Evolutionary conservation across 225 moss, liverwort and hornwort genomes (phyloP).

Genomic region (Physcomitrellopsis africana): DNA sequence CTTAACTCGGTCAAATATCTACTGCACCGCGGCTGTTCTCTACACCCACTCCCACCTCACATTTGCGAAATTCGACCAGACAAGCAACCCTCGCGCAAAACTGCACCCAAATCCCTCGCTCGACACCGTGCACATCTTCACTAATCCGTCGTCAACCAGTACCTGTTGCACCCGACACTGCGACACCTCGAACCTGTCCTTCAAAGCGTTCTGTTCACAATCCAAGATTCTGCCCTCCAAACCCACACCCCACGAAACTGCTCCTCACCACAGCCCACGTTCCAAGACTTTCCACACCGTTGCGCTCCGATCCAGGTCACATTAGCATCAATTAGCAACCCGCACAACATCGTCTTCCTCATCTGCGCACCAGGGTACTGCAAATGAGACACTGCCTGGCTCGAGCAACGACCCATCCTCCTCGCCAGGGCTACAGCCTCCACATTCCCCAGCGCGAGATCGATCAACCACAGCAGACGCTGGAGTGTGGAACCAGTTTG

Average conservation of each 20-base stretch:
- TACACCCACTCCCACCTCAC: background rate
- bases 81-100: background rate
- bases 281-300: background rate
- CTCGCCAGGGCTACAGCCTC: too few species aligned
- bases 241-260: background rate
- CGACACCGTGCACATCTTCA: background rate
- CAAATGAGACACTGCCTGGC: too few species aligned
- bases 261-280: background rate
- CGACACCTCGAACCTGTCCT: background rate
- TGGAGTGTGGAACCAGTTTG: too few species aligned
- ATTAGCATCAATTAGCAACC: too few species aligned
- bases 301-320: slow-evolving; percentile 32
- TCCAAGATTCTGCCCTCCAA: background rate
- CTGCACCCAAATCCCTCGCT: background rate
- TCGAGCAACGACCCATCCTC: too few species aligned
- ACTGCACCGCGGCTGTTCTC: background rate
- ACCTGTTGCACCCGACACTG: background rate
- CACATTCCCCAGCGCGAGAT: too few species aligned
- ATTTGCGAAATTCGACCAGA: slow-evolving; percentile 8
- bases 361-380: too few species aligned
- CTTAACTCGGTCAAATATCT: background rate
- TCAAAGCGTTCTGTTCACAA: background rate
- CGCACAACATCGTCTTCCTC: too few species aligned
- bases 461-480: too few species aligned
- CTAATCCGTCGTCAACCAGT: background rate